Evolutionary conservation across 495 filamentous ascomycete genomes (phyloP), one percentile per base, ranked within the genome.

Genomic region (Neurospora tetraspora): DNA sequence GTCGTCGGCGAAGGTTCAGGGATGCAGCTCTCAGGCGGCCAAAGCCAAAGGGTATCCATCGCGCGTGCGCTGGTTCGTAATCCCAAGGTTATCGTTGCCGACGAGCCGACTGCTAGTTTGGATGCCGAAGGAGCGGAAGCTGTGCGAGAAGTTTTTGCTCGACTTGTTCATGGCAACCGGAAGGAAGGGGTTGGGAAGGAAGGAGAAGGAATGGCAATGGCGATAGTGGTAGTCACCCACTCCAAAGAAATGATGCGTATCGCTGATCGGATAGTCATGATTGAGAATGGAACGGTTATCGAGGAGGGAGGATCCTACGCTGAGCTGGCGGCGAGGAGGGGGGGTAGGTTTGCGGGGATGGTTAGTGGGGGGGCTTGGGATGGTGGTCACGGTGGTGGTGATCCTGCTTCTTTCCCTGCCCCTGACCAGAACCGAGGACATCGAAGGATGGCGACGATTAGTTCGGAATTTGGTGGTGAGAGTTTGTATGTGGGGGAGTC

Each of bases 31-130:
- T 93, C 91, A 0, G 94, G 94, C 3, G 96, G 96, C 0, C 96
- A 99, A 76, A 89, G 90, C 3, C 94, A 97, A 77, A 86, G 93
- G 0, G 74, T 98, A 7, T 89, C 90, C 5, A 94, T 98, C 71
- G 94, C 94, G 3, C 83, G 96, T 1, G 94, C 95, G 5, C 81
- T 98, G 2, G 83, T 92, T 4, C 83, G 93, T 0, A 80, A 85
- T 23, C 93, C 93, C 0, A 84, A 85, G 47, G 79, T 97, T 8
- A 78, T 98, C 23, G 86, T 99, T 0, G 80, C 98, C 14, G 96
- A 99, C 73, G 96, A 98, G 79, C 91, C 94, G 5, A 98, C 96
- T 0, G 92, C 89, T 37, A 90, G 89, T 39, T 81, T 99, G 14
- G 96, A 99, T 78, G 84, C 84, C 0, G 87, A 89, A 73, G 90